phyloP scores from a whole-genome alignment of 148 eudicot genomes.

The Fagopyrum tataricum region DNA sequence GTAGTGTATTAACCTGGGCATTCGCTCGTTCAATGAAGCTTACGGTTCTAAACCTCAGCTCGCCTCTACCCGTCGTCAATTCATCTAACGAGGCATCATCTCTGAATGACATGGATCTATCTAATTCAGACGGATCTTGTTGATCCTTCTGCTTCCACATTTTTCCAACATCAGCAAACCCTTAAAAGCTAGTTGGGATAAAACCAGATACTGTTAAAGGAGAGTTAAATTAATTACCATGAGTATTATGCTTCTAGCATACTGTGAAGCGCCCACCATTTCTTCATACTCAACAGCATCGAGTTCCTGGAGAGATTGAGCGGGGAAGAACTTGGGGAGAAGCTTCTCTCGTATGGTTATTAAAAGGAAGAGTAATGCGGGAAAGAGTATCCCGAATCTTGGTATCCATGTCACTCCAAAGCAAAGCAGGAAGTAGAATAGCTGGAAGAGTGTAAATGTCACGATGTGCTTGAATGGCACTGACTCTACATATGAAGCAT shows the following conservation, averaged over 20 bases:
- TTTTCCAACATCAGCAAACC: not conserved
- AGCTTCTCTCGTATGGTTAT: conserved; percentile 43
- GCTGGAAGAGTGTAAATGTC: conserved; percentile 46
- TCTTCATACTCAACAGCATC: conserved; percentile 77
- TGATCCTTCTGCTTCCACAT: conserved; percentile 1
- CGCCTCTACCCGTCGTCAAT: conserved; percentile 78
- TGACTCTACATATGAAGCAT: conserved; percentile 59
- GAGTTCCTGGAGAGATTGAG: conserved; percentile 41
- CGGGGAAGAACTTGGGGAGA: conserved; percentile 46
- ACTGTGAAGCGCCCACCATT: conserved; percentile 37
- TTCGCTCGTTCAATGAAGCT: conserved; percentile 23
- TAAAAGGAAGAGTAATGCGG: conserved; percentile 55
- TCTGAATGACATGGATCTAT: conserved; percentile 19
- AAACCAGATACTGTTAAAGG: no score
- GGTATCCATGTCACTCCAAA: conserved; percentile 79
- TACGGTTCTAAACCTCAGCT: conserved; percentile 55
- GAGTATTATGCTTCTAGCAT: conserved; percentile 23
- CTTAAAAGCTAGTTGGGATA: no score
- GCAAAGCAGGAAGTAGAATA: conserved; percentile 48
- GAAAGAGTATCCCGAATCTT: conserved; percentile 53
- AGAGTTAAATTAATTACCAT: conserved; percentile 30
- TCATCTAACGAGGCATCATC: conserved; percentile 58
- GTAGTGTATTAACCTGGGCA: not conserved
- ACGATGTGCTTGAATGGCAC: conserved; percentile 65
- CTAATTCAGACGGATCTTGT: conserved; percentile 1